Percentiles rank a stretch among this genome's conserved stretches.
These are phyloP conservation scores for Cladosporium sp. DNA, from an alignment of 2,329 filamentous ascomycete species.

Conservation along the genomic window DNA sequence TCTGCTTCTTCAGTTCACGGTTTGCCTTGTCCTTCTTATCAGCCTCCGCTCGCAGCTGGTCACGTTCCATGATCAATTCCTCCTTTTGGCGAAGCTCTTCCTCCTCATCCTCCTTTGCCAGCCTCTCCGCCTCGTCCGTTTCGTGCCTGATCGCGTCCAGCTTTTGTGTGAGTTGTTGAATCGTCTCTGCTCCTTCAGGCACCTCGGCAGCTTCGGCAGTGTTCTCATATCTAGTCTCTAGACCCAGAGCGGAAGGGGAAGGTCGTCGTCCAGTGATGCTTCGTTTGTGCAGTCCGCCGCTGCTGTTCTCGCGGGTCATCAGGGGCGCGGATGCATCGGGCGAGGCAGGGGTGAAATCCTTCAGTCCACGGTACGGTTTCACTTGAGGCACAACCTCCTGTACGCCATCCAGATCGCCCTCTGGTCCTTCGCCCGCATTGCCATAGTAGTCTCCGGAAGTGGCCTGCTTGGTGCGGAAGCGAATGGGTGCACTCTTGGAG, in stretches of 20 bases:
- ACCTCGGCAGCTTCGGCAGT: slow-evolving; percentile 41
- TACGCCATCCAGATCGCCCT: slow-evolving; percentile 42
- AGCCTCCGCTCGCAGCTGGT: slow-evolving; percentile 72
- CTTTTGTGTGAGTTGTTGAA: slow-evolving; percentile 77
- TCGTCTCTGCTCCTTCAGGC: slow-evolving; percentile 63
- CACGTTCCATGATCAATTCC: slow-evolving; percentile 70
- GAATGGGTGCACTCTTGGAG: slow-evolving; percentile 80
- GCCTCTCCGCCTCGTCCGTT: slow-evolving; percentile 72
- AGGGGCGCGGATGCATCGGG: slow-evolving; percentile 57
- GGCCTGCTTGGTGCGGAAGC: slow-evolving; percentile 67
- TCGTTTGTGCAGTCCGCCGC: slow-evolving; percentile 58
- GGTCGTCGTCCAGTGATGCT: slow-evolving; percentile 72
- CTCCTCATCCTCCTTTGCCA: slow-evolving; percentile 63
- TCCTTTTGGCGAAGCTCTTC: slow-evolving; percentile 49
- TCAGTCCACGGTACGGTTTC: slow-evolving; percentile 46
- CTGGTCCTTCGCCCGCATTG: slow-evolving; percentile 29
- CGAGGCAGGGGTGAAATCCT: slow-evolving; percentile 60
- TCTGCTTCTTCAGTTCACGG: slow-evolving; percentile 76
- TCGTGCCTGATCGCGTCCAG: slow-evolving; percentile 80
- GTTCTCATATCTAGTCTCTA: slow-evolving; percentile 41
- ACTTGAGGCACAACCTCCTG: slow-evolving; percentile 54
- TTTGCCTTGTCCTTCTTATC: slow-evolving; percentile 92
- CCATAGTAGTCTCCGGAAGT: slow-evolving; percentile 46
- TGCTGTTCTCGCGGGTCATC: slow-evolving; percentile 66
- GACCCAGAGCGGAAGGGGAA: slow-evolving; percentile 55